Evolutionary conservation across 805 yeast genomes (phyloP).

Genomic region (Pichia eremophila): DNA sequence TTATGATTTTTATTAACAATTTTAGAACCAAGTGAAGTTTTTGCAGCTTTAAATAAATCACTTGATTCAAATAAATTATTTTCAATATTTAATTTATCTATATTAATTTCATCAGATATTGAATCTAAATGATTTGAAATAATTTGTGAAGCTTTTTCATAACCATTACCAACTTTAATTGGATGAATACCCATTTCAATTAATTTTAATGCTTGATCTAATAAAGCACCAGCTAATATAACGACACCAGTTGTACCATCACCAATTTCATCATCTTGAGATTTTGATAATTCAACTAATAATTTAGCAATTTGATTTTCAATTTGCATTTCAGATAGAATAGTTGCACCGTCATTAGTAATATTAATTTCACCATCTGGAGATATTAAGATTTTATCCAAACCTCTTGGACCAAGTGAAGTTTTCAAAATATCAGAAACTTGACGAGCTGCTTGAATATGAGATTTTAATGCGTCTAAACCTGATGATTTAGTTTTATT

Average conservation of each 20-base stretch:
- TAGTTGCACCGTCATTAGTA: conserved; percentile 98
- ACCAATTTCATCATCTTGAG: conserved; percentile 97
- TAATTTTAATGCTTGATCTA: conserved; percentile 89
- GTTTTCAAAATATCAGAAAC: conserved; percentile 89
- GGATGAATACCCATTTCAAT: conserved; percentile 98
- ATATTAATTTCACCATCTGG: conserved; percentile 98
- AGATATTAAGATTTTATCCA: conserved; percentile 88
- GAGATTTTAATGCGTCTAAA: conserved; percentile 73
- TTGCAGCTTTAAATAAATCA: conserved; percentile 83
- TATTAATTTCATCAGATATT: conserved; percentile 36
- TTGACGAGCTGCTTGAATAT: conserved; percentile 89
- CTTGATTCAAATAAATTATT: conserved; percentile 27
- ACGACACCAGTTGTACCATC: conserved; percentile 99
- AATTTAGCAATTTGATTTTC: conserved; percentile 94
- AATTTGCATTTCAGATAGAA: conserved; percentile 88
- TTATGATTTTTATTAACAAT: conserved; percentile 91
- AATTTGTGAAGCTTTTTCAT: conserved; percentile 90
- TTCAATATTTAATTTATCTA: conserved; percentile 22
- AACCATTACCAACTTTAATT: conserved; percentile 92
- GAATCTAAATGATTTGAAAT: conserved; percentile 71
- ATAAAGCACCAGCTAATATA: conserved; percentile 85
- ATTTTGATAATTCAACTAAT: conserved; percentile 83
- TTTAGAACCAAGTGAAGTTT: conserved; percentile 90
- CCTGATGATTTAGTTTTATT: conserved; percentile 55
- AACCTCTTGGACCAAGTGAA: conserved; percentile 95